phyloP scores from a whole-genome alignment of 768 basidiomycete genomes.

The Rhizopogon salebrosus region DNA sequence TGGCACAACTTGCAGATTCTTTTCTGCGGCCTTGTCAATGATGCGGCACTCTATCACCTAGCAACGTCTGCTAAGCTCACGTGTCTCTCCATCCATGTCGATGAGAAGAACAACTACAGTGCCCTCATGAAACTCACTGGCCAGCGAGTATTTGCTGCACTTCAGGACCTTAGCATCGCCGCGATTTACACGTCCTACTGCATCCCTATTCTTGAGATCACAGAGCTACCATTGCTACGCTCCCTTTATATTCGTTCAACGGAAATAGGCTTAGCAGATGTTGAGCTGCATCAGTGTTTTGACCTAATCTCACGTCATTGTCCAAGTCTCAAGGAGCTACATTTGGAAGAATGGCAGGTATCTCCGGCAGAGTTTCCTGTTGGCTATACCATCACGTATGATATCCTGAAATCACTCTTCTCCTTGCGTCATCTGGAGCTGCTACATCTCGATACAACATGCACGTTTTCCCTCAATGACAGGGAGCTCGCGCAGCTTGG shows the following conservation, averaged over 20 bases:
- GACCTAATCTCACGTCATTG: not conserved
- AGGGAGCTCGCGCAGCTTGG: not conserved
- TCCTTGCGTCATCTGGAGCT: not conserved
- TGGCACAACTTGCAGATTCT: not conserved
- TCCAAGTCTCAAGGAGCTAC: not conserved
- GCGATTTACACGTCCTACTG: not conserved
- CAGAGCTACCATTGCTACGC: not conserved
- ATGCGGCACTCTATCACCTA: not conserved
- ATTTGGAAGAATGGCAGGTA: not conserved
- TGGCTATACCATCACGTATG: not conserved
- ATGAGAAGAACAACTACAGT: not conserved
- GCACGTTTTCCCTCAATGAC: not conserved
- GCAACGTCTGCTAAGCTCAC: not conserved
- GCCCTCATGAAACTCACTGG: not conserved
- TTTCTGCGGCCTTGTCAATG: not conserved
- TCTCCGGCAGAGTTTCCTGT: not conserved
- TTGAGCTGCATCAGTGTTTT: not conserved
- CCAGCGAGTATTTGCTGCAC: not conserved
- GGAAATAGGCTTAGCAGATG: not conserved
- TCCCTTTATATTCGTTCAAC: not conserved
- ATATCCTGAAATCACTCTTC: not conserved
- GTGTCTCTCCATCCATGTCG: not conserved
- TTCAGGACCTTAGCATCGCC: not conserved
- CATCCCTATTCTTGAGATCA: not conserved
- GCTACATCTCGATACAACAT: conserved; percentile 2